phyloP scores from a whole-genome alignment of 257 asterid genomes.

The Gentiana dahurica region DNA sequence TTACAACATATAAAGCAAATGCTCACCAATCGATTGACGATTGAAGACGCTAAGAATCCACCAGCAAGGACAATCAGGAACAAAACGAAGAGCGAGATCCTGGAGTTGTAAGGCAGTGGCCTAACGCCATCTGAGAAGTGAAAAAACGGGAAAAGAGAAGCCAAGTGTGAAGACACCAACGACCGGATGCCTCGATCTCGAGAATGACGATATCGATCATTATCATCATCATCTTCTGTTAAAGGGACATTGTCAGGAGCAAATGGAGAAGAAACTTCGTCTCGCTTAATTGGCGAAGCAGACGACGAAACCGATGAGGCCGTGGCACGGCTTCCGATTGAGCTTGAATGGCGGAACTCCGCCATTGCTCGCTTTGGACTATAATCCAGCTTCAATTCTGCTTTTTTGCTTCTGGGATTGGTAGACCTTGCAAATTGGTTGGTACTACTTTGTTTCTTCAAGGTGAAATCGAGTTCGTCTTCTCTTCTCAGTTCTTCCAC shows the following conservation, averaged over 20 bases:
- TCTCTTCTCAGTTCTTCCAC: neutral
- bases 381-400: constrained; percentile 65
- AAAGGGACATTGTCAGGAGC: constrained; percentile 14
- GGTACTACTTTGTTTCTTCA: too few relatives aligned
- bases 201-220: constrained; percentile 58
- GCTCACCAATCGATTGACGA: constrained; percentile 64
- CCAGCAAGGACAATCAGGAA: constrained; percentile 34
- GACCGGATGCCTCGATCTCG: constrained; percentile 75
- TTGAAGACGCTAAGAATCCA: constrained; percentile 36
- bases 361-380: constrained; percentile 98
- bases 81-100: constrained; percentile 49
- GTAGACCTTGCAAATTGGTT: too few relatives aligned
- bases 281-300: constrained; percentile 53
- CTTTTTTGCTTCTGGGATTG: neutral
- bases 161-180: constrained; percentile 17
- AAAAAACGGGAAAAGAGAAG: constrained; percentile 35
- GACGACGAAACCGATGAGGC: constrained; percentile 31
- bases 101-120: constrained; percentile 39
- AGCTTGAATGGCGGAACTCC: constrained; percentile 99
- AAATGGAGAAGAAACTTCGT: constrained; percentile 25
- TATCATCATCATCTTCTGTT: constrained; percentile 36
- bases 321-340: constrained; percentile 64
- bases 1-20: neutral
- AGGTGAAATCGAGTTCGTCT: neutral
- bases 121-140: constrained; percentile 56